Percentiles rank a stretch among this genome's conserved stretches.
Evolutionary conservation across 2,329 filamentous ascomycete species (phyloP).

Genomic region (Ampelomyces quisqualis): DNA sequence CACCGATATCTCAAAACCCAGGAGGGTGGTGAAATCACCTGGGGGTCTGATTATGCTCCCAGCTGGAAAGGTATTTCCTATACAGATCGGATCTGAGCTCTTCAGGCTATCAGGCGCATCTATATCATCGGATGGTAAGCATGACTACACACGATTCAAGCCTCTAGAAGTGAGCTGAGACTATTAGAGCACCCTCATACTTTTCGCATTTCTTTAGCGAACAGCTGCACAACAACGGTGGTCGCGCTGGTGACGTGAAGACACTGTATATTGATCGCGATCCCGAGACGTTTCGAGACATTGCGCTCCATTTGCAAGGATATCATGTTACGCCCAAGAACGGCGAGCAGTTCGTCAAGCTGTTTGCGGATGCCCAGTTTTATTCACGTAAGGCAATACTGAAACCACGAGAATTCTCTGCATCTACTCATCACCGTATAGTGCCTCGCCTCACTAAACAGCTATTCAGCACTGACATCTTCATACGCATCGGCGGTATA

Average conservation of each 20-base stretch:
- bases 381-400: constrained; percentile 66
- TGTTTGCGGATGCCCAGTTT: constrained; percentile 94
- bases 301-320: constrained; percentile 83
- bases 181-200: constrained; percentile 80
- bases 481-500: constrained; percentile 82
- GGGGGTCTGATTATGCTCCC: constrained; percentile 55
- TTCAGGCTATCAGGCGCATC: constrained; percentile 69
- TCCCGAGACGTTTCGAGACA: constrained; percentile 83
- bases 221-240: constrained; percentile 68
- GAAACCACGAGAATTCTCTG: neutral
- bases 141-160: constrained; percentile 3
- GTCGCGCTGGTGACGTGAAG: constrained; percentile 61
- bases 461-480: constrained; percentile 87
- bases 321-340: constrained; percentile 83
- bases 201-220: constrained; percentile 92
- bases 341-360: constrained; percentile 82
- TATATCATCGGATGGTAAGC: constrained; percentile 69
- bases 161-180: constrained; percentile 46
- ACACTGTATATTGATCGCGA: constrained; percentile 96
- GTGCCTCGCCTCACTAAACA: constrained; percentile 88
- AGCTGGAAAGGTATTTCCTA: constrained; percentile 69
- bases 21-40: constrained; percentile 32
- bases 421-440: constrained; percentile 41
- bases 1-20: constrained; percentile 37
- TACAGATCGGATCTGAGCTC: constrained; percentile 69